phyloP scores from a whole-genome alignment of 768 basidiomycete genomes.

The Lactarius tabidus region DNA sequence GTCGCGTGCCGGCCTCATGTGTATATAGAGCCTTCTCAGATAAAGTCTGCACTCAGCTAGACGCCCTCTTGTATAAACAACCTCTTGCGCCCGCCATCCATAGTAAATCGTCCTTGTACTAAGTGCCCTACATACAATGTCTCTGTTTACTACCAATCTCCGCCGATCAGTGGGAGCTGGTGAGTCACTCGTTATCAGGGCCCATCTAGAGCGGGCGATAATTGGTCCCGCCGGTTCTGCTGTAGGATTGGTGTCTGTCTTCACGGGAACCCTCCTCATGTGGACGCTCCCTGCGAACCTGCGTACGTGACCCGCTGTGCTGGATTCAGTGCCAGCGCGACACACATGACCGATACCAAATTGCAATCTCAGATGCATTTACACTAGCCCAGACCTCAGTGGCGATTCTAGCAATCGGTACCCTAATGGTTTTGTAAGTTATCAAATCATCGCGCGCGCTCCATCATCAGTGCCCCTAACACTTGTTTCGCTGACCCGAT shows the following conservation, averaged over 20 bases:
- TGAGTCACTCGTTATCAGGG: conserved; percentile 9
- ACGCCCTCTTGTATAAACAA: background rate
- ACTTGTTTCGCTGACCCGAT: background rate
- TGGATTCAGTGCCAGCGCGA: conserved; percentile 6
- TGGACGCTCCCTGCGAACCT: conserved; percentile 45
- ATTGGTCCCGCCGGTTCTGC: background rate
- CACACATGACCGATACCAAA: conserved; percentile 15
- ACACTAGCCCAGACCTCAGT: conserved; percentile 60
- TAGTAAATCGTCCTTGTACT: background rate
- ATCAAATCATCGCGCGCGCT: background rate
- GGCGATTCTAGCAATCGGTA: conserved; percentile 61
- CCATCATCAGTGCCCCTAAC: background rate
- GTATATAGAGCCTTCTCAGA: conserved; percentile 8
- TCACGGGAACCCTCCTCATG: conserved; percentile 20
- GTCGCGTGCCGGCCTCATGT: conserved; percentile 22
- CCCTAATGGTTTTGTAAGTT: conserved; percentile 60
- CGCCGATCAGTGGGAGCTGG: conserved; percentile 24
- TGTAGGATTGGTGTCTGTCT: conserved; percentile 12
- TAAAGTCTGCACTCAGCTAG: conserved; percentile 1
- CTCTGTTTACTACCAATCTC: conserved; percentile 23
- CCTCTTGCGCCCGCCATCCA: conserved; percentile 4
- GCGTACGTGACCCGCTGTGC: conserved; percentile 19
- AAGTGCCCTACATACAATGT: conserved; percentile 12
- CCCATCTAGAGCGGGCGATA: background rate
- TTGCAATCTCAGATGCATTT: conserved; percentile 29